phyloP scores from a whole-genome alignment of 2,329 filamentous ascomycete species.

The Fusarium mangiferae region DNA sequence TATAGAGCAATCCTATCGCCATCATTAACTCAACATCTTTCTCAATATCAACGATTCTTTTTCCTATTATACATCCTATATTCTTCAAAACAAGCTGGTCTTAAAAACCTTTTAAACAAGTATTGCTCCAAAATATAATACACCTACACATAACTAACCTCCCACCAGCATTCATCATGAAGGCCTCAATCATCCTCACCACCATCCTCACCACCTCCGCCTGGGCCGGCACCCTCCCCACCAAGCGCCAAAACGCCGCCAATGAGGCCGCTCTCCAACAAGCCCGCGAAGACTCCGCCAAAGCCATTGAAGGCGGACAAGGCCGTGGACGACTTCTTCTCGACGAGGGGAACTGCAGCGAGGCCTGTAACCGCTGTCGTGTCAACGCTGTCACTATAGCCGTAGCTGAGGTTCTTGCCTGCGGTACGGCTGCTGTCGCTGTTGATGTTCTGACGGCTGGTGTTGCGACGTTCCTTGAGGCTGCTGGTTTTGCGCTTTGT shows the following conservation, averaged over 20 bases:
- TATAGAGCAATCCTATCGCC: background rate
- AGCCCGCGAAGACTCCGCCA: background rate
- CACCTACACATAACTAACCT: background rate
- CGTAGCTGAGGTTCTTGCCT: background rate
- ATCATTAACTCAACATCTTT: rapidly evolving
- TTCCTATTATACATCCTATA: rapidly evolving
- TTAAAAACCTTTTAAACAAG: rapidly evolving
- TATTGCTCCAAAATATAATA: rapidly evolving
- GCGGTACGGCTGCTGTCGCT: background rate
- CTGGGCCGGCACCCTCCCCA: background rate
- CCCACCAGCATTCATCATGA: background rate
- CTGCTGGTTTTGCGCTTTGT: background rate
- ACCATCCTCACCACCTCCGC: background rate
- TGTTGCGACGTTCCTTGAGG: background rate
- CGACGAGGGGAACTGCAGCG: background rate
- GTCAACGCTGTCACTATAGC: rapidly evolving
- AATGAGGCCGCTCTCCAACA: background rate
- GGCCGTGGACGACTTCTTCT: background rate
- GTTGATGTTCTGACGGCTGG: background rate
- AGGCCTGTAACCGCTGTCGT: background rate
- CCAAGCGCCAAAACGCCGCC: background rate
- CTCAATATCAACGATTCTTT: background rate
- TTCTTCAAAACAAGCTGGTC: background rate
- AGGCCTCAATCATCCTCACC: background rate
- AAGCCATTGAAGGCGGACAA: background rate